Percentiles rank a stretch among this genome's conserved stretches.
phyloP scores from a whole-genome alignment of 495 filamentous ascomycete genomes.

The Penicillium cataractarum region DNA sequence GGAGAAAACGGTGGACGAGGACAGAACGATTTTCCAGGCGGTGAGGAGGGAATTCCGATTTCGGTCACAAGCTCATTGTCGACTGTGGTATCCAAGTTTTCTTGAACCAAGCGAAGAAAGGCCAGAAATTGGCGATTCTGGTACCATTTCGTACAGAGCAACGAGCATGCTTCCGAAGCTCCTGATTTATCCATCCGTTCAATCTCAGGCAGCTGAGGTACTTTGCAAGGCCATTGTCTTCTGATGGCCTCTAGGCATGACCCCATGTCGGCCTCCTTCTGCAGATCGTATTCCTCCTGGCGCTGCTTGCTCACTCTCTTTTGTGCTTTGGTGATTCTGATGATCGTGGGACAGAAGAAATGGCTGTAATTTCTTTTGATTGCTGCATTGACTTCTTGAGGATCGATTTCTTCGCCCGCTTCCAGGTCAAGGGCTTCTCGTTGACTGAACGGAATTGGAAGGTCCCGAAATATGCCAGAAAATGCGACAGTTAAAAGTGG shows the following conservation, averaged over 20 bases:
- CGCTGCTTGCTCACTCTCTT: background rate
- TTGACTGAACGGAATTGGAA: conserved; percentile 7
- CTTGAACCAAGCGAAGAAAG: conserved; percentile 14
- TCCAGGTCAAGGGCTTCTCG: conserved; percentile 1
- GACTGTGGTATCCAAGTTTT: conserved; percentile 5
- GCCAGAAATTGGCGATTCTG: conserved; percentile 12
- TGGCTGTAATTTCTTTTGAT: conserved; percentile 15
- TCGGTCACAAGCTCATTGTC: background rate
- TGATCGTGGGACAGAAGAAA: background rate
- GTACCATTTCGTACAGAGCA: conserved; percentile 12
- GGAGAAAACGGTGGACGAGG: background rate
- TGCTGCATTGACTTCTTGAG: conserved; percentile 1
- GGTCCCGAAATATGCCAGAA: conserved; percentile 12
- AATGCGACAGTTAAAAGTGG: conserved; percentile 19
- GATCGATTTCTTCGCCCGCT: conserved; percentile 1
- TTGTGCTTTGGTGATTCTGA: background rate
- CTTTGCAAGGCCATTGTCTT: conserved; percentile 22
- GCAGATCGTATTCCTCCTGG: conserved; percentile 1
- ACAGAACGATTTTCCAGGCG: background rate
- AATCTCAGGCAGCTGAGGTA: conserved; percentile 5
- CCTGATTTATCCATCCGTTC: background rate
- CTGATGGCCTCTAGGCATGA: background rate
- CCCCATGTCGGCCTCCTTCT: conserved; percentile 4
- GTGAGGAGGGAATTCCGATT: background rate
- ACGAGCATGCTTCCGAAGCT: conserved; percentile 4